Conservation (phyloP, 1,284 basidiomycete genomes). For the Meripilus lineatus region DNA sequence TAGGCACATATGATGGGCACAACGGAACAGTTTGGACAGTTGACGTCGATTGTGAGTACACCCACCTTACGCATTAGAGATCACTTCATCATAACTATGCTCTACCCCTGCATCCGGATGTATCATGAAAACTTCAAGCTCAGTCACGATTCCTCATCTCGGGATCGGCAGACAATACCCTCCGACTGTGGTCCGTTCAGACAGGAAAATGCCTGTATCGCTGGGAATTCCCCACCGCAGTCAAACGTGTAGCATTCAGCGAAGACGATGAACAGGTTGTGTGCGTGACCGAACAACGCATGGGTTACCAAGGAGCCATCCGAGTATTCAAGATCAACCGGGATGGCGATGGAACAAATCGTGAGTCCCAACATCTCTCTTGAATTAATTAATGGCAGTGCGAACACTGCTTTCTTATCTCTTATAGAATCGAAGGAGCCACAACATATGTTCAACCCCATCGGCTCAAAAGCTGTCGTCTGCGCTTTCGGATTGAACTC, state of each 20-base stretch:
- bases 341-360: conserved; percentile 71
- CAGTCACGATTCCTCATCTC: conserved; percentile 86
- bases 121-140: conserved; percentile 39
- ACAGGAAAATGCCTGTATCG: conserved; percentile 88
- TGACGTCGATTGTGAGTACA: conserved; percentile 85
- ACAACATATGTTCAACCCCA: conserved; percentile 76
- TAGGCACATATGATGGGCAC: conserved; percentile 96
- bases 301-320: conserved; percentile 85
- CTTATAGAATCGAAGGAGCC: conserved; percentile 72
- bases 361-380: conserved; percentile 38
- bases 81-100: neutral
- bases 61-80: neutral
- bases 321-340: conserved; percentile 87
- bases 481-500: conserved; percentile 86
- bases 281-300: conserved; percentile 95
- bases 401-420: neutral
- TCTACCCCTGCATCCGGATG: neutral
- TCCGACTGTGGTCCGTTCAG: conserved; percentile 88
- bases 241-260: conserved; percentile 91
- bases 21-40: conserved; percentile 98
- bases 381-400: neutral
- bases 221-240: conserved; percentile 98
- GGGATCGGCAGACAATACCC: conserved; percentile 86
- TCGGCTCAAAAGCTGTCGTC: conserved; percentile 93
- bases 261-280: conserved; percentile 84